Conservation (phyloP, 1,284 basidiomycete species). For the Fomitiporia mediterranea region DNA sequence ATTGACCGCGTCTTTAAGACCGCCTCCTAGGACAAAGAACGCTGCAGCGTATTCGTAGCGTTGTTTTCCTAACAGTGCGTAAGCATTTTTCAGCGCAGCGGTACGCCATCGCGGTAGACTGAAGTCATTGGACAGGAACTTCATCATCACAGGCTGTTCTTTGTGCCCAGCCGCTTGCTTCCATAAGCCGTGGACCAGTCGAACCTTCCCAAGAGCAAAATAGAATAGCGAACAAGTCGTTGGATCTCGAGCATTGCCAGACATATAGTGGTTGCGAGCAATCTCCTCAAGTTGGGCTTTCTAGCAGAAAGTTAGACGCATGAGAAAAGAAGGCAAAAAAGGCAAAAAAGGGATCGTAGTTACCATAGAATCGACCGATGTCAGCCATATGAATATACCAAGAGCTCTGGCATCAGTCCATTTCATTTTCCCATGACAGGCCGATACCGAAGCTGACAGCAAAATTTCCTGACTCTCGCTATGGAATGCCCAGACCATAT, state of each 20-base stretch:
- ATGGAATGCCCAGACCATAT: slow-evolving; percentile 94
- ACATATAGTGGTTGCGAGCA: slow-evolving; percentile 90
- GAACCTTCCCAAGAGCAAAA: slow-evolving; percentile 89
- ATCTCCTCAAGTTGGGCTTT: slow-evolving; percentile 83
- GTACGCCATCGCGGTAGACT: slow-evolving; percentile 81
- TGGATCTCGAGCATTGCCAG: slow-evolving; percentile 82
- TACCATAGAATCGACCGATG: slow-evolving; percentile 72
- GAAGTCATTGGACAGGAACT: slow-evolving; percentile 93
- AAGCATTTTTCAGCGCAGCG: slow-evolving; percentile 96
- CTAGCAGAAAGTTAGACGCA: slow-evolving; percentile 35
- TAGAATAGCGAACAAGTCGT: slow-evolving; percentile 88
- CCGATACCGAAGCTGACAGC: slow-evolving; percentile 61
- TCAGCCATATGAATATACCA: slow-evolving; percentile 88
- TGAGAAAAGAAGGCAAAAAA: slow-evolving; percentile 1
- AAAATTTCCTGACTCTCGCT: slow-evolving; percentile 89
- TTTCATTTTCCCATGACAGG: slow-evolving; percentile 77
- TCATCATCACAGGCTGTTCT: slow-evolving; percentile 87
- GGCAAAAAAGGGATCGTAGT: slow-evolving; percentile 11
- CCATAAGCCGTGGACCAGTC: slow-evolving; percentile 93
- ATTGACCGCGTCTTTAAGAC: slow-evolving; percentile 86
- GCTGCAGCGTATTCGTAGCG: slow-evolving; percentile 97
- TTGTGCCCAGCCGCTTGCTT: slow-evolving; percentile 92
- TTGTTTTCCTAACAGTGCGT: slow-evolving; percentile 85
- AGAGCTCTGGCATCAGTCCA: slow-evolving; percentile 86
- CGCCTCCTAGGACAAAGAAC: slow-evolving; percentile 92